Evolutionary conservation across 176 grass and related monocot genomes (phyloP).

Genomic region (Bolboschoenus planiculmis): DNA sequence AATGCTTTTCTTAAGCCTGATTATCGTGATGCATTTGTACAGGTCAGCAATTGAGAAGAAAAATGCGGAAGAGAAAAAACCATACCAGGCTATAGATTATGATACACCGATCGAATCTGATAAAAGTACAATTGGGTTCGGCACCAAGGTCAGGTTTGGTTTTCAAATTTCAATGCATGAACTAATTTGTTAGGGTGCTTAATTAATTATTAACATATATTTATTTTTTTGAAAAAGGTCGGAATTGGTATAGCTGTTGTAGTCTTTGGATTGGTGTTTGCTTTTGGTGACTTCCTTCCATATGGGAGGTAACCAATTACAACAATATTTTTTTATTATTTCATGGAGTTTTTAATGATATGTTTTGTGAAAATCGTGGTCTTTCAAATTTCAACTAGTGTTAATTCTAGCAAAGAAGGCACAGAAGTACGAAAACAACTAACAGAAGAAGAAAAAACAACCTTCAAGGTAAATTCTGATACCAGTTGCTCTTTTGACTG

Average conservation of each 20-base stretch:
- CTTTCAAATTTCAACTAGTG: conserved; percentile 36
- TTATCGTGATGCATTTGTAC: conserved; percentile 16
- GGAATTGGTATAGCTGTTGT: conserved; percentile 84
- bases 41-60: conserved; percentile 90
- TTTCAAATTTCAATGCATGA: conserved; percentile 20
- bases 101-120: conserved; percentile 66
- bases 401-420: conserved; percentile 55
- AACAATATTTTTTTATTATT: too few species aligned
- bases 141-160: conserved; percentile 49
- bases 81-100: conserved; percentile 78
- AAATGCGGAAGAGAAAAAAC: conserved; percentile 62
- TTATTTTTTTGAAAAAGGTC: conserved; percentile 40
- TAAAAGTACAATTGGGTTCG: conserved; percentile 67
- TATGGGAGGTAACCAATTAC: conserved; percentile 52
- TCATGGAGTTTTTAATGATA: background rate
- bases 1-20: conserved; percentile 3
- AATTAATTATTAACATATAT: conserved; percentile 13
- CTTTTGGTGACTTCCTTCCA: conserved; percentile 92
- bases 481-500: background rate
- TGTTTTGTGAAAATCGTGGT: background rate
- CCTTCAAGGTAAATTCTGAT: conserved; percentile 49
- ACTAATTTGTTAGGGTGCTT: background rate
- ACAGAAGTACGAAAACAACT: conserved; percentile 54
- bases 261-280: conserved; percentile 84
- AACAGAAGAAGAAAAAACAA: conserved; percentile 56